Evolutionary conservation across 345 rosid species (phyloP).

Genomic region (Moringa oleifera): DNA sequence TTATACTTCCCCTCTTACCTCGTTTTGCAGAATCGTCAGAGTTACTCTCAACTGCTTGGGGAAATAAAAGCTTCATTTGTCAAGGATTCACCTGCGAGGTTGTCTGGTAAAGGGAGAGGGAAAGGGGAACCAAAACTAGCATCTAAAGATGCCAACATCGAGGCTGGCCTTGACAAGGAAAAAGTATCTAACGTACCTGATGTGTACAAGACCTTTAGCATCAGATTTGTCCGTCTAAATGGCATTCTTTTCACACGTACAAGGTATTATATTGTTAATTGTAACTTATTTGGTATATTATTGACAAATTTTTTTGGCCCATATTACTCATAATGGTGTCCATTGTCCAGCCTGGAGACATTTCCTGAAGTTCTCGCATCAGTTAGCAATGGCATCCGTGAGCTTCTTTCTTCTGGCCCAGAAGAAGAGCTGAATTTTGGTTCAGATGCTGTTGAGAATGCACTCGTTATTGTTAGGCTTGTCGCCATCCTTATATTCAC

Average conservation of each 20-base stretch:
- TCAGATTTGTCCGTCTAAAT: conserved; percentile 76
- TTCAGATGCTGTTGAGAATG: conserved; percentile 56
- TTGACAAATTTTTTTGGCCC: background rate
- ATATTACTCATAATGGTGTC: background rate
- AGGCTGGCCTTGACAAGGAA: conserved; percentile 42
- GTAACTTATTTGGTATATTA: conserved; percentile 5
- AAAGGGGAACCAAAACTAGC: conserved; percentile 45
- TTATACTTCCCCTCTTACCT: background rate
- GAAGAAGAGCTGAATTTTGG: conserved; percentile 67
- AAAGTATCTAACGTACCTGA: conserved; percentile 36
- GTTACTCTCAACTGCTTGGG: conserved; percentile 48
- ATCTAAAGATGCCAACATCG: conserved; percentile 43
- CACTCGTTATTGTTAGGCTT: conserved; percentile 62
- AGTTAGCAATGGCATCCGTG: conserved; percentile 54
- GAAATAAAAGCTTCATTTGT: conserved; percentile 31
- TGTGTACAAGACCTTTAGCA: conserved; percentile 56
- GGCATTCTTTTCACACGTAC: conserved; percentile 95
- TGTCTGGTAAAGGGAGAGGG: conserved; percentile 57
- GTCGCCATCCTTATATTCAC: conserved; percentile 71
- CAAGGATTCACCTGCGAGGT: conserved; percentile 35
- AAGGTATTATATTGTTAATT: conserved; percentile 40
- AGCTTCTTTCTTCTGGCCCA: conserved; percentile 62
- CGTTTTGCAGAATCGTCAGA: conserved; percentile 63
- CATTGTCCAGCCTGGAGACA: conserved; percentile 72
- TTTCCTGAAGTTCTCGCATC: conserved; percentile 66